Evolutionary conservation across 2,329 filamentous ascomycete genomes (phyloP).

Genomic region (Corniculantispora saksenae): DNA sequence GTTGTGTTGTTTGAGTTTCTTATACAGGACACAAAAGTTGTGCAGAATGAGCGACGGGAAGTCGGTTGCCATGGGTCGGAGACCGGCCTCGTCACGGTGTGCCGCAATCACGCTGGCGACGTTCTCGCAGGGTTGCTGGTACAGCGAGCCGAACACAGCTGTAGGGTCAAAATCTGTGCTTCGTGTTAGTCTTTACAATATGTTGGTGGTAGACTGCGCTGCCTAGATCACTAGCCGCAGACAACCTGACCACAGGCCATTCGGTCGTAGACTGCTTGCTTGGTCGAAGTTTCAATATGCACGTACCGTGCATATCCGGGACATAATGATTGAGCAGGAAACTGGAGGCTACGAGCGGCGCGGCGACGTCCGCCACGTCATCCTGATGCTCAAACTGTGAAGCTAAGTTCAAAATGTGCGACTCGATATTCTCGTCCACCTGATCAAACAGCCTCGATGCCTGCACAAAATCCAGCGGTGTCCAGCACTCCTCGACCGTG

Average conservation of each 20-base stretch:
- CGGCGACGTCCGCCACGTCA: background rate
- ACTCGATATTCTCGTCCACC: background rate
- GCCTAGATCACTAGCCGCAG: conserved; percentile 3
- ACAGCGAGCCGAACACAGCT: background rate
- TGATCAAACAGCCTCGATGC: no score
- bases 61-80: background rate
- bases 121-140: background rate
- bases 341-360: conserved; percentile 18
- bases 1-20: background rate
- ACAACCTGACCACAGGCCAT: background rate
- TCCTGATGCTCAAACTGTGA: background rate
- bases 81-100: background rate
- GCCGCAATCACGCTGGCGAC: background rate
- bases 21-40: background rate
- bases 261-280: no score
- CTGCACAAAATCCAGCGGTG: no score
- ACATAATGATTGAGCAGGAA: conserved; percentile 21
- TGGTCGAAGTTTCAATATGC: background rate
- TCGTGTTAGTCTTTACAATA: background rate
- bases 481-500: no score
- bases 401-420: background rate
- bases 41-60: background rate
- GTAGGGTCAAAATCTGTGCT: background rate
- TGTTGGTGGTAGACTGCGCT: background rate
- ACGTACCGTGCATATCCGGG: conserved; percentile 17